Evolutionary conservation across 441 rosid genomes (phyloP), one percentile per base, ranked within the genome.

Genomic region (Sinapis alba): DNA sequence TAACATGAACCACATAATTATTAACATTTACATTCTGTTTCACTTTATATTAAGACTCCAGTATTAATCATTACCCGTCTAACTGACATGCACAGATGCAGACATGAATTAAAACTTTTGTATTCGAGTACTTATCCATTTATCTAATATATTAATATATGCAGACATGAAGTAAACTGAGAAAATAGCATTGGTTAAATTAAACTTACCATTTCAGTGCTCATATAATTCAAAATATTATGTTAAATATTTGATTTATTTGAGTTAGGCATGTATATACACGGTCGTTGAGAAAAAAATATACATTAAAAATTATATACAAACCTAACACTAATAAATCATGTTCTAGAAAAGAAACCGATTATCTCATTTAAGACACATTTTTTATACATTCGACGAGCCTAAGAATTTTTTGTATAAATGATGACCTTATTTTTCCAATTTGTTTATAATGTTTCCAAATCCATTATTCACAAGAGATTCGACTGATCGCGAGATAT

Each of bases 31-130:
- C 21, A 26, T 50, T 66, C 65, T 27, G n/a, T n/a, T n/a, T n/a
- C n/a, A n/a, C n/a, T n/a, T n/a, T n/a, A n/a, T n/a, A n/a, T n/a
- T n/a, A n/a, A n/a, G n/a, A n/a, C n/a, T n/a, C n/a, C n/a, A n/a
- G n/a, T n/a, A n/a, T n/a, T n/a, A n/a, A n/a, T n/a, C n/a, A n/a
- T 45, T 45, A 60, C 50, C 74, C 67, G 47, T 30, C 32, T 71
- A 59, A 47, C 28, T 47, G 53, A 45, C 53, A 62, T 64, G 38
- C 56, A 24, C 70, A 3, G 54, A 23, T 15, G 63, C n/a, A 24
- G n/a, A n/a, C n/a, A n/a, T n/a, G n/a, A 24, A 15, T 43, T 62
- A 20, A 7, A 51, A 34, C 5, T 15, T 21, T 45, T 19, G 0
- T 7, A 15, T 15, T 16, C 9, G 57, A 18, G 18, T 6, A 28